Base-by-base conservation (phyloP, 352 stramenopile genomes). In the Globisporangium perplexum region DNA sequence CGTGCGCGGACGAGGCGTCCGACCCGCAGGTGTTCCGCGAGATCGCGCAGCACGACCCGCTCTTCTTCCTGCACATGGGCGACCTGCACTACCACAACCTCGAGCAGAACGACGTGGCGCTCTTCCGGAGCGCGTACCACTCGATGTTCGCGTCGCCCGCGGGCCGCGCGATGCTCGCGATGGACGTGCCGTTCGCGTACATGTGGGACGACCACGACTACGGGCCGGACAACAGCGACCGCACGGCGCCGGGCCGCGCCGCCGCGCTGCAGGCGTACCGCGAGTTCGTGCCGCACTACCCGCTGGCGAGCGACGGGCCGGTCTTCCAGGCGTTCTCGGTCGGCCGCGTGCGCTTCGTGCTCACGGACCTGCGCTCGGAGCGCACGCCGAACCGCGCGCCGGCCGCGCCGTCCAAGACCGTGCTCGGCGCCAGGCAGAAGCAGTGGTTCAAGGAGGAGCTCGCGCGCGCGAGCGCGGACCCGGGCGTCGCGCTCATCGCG, bases 131-230 rank as follows among this genome's bases (percentile, higher is more conserved):
- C 43, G 80, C 74, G 11, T 95, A 90, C 47, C 47, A 85, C 52
- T 85, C 71, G 24, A 72, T 95, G 12, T 90, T 94, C 56, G 65
- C 75, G 30, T 91, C 79, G 2, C 77, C 79, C 6, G 62, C 81
- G 0, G 83, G 83, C 15, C 60, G 65, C 41, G 76, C 77, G 15
- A 90, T 95, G 82, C 55, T 91, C n/a, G 73, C 51, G 12, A 93
- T 93, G 81, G 68, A 93, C 41, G 50, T 95, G 8, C 86, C 87
- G 3, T 87, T 96, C 51, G 81, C 70, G 17, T 95, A 96, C 62
- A 96, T 95, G 84, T 96, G 83, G 80, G 83, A 94, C 58, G 87
- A 96, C 68, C 87, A 96, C 64, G 87, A 96, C 60, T 96, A 83
- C 55, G 87, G 86, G 28, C 84, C 83, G 30, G 85, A 96, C 68